Evolutionary conservation across 2,329 filamentous ascomycete species (phyloP).

Genomic region (Exophiala viscosa): DNA sequence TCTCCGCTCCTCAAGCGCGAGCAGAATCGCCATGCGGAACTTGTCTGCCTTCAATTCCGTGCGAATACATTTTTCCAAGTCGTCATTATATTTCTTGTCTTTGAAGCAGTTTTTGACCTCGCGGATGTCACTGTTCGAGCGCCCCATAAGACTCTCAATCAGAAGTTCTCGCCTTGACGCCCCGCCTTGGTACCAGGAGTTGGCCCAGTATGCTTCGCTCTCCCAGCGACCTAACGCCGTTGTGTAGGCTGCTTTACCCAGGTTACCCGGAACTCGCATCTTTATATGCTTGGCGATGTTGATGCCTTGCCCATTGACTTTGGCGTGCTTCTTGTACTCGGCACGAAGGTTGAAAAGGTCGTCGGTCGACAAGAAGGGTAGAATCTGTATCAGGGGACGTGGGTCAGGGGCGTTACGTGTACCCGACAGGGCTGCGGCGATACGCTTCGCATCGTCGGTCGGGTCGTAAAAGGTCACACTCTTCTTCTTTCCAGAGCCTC

Average conservation of each 20-base stretch:
- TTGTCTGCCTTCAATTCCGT: constrained; percentile 93
- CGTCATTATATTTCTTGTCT: constrained; percentile 87
- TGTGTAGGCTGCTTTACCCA: constrained; percentile 89
- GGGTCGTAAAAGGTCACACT: constrained; percentile 78
- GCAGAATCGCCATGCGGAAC: constrained; percentile 82
- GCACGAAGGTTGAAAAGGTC: constrained; percentile 80
- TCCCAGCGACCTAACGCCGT: constrained; percentile 88
- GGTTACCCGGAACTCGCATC: constrained; percentile 49
- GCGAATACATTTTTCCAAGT: constrained; percentile 78
- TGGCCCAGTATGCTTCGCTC: constrained; percentile 94
- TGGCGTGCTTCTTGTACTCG: constrained; percentile 88
- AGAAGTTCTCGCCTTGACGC: constrained; percentile 80
- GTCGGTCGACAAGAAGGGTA: constrained; percentile 79
- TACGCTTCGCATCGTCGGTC: constrained; percentile 68
- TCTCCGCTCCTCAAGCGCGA: constrained; percentile 74
- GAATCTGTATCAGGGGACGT: constrained; percentile 71
- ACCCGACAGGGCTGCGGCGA: constrained; percentile 68
- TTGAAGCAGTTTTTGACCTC: constrained; percentile 83
- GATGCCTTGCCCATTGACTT: constrained; percentile 51
- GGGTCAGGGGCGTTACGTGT: constrained; percentile 64
- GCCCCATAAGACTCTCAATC: constrained; percentile 89
- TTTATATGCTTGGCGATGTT: constrained; percentile 52
- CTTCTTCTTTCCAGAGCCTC: constrained; percentile 39
- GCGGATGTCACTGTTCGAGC: constrained; percentile 79
- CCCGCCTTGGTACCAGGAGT: constrained; percentile 93